Percentiles rank a stretch among this genome's conserved stretches.
Conservation (phyloP, 2,329 filamentous ascomycete species). For the Xylaria sp. region DNA sequence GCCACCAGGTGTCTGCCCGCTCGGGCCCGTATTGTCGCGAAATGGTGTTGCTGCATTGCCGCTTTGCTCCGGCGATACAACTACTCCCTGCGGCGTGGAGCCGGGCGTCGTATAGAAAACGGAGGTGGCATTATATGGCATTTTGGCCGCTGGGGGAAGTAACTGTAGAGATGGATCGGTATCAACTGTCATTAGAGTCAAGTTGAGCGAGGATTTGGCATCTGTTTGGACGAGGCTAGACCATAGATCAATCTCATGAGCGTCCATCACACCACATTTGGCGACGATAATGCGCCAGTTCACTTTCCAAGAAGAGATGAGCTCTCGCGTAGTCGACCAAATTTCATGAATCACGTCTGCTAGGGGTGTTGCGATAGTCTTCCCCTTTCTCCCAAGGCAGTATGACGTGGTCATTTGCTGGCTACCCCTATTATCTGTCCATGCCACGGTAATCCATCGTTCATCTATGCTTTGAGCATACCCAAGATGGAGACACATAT, state of each 20-base stretch:
- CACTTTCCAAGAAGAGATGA: constrained; percentile 75
- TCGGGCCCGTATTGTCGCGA: constrained; percentile 50
- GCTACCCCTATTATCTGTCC: constrained; percentile 81
- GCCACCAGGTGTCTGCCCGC: constrained; percentile 59
- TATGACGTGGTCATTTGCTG: constrained; percentile 80
- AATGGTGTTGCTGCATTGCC: constrained; percentile 63
- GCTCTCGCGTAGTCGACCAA: constrained; percentile 80
- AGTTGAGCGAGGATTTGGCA: constrained; percentile 60
- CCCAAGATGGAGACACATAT: constrained; percentile 82
- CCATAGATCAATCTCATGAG: constrained; percentile 72
- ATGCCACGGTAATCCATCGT: constrained; percentile 81
- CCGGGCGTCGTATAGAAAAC: constrained; percentile 71
- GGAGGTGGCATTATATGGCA: constrained; percentile 58
- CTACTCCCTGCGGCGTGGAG: constrained; percentile 71
- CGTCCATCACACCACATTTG: constrained; percentile 75
- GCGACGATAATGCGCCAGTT: constrained; percentile 83
- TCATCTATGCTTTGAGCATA: constrained; percentile 81
- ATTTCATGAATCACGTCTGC: constrained; percentile 77
- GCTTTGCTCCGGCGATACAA: constrained; percentile 70
- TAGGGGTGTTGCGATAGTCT: constrained; percentile 63
- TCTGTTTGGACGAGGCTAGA: constrained; percentile 63
- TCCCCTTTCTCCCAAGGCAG: constrained; percentile 71
- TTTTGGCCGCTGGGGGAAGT: constrained; percentile 64
- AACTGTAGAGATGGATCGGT: constrained; percentile 72
- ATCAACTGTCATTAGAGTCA: constrained; percentile 73